phyloP scores from a whole-genome alignment of 2,329 filamentous ascomycete genomes.

The Trichoderma sp. region DNA sequence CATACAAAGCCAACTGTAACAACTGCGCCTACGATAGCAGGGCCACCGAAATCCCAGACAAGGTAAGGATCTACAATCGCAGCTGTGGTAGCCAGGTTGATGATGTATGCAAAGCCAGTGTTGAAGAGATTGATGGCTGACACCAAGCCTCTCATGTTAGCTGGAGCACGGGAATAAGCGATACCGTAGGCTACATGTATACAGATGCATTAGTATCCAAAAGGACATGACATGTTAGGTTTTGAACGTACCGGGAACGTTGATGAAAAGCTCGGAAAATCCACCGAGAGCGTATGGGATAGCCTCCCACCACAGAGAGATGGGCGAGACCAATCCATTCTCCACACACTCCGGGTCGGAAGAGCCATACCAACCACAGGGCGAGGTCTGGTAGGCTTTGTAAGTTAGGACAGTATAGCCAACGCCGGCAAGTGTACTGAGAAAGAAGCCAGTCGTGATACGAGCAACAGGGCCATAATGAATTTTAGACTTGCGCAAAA shows the following conservation, averaged over 20 bases:
- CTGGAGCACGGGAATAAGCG: slow-evolving; percentile 52
- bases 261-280: slow-evolving; percentile 36
- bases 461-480: slow-evolving; percentile 59
- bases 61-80: slow-evolving; percentile 52
- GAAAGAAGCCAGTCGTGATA: slow-evolving; percentile 60
- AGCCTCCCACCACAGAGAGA: slow-evolving; percentile 32
- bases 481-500: slow-evolving; percentile 53
- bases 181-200: slow-evolving; percentile 47
- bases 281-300: slow-evolving; percentile 34
- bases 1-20: not conserved
- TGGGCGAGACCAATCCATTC: slow-evolving; percentile 31
- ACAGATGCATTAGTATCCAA: slow-evolving; percentile 3
- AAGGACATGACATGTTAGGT: not conserved
- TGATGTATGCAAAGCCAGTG: slow-evolving; percentile 48
- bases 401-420: slow-evolving; percentile 59
- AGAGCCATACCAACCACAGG: slow-evolving; percentile 44
- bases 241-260: slow-evolving; percentile 28
- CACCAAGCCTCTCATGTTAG: slow-evolving; percentile 55
- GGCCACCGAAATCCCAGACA: slow-evolving; percentile 52
- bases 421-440: slow-evolving; percentile 52
- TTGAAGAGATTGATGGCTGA: slow-evolving; percentile 53
- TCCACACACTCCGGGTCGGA: slow-evolving; percentile 30
- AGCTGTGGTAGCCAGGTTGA: slow-evolving; percentile 48
- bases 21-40: slow-evolving; percentile 43
- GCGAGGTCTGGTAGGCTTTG: slow-evolving; percentile 58